These are phyloP conservation scores for Mycena capillaripes DNA, from an alignment of 768 basidiomycete species.

Conservation along the genomic window DNA sequence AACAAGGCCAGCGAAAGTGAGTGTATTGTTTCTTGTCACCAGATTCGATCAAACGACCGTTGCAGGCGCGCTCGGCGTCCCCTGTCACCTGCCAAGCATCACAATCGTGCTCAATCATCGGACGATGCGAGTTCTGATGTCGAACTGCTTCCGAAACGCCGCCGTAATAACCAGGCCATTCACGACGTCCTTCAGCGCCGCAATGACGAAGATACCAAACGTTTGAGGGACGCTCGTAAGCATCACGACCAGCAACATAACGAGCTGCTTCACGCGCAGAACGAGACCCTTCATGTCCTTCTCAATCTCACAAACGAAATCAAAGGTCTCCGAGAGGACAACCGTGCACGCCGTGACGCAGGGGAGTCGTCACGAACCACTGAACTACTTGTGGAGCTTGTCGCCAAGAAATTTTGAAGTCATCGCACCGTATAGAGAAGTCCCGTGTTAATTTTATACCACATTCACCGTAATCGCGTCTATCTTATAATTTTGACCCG, in stretches of 20 bases:
- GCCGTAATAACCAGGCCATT: background rate
- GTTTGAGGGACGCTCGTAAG: background rate
- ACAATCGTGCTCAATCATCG: background rate
- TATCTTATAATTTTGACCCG: background rate
- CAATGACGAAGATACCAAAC: background rate
- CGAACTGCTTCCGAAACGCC: background rate
- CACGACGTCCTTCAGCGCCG: background rate
- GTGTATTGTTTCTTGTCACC: too few relatives aligned
- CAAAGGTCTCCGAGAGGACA: background rate
- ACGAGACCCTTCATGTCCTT: background rate
- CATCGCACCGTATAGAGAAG: too few relatives aligned
- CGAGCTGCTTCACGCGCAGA: background rate
- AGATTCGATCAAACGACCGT: too few relatives aligned
- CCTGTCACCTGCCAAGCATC: too few relatives aligned
- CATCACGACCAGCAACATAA: background rate
- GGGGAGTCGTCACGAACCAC: background rate
- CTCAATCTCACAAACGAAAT: too few relatives aligned
- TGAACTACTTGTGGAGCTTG: background rate
- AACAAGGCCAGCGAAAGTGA: background rate
- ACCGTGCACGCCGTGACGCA: background rate
- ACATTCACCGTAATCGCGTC: background rate
- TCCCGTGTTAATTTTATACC: background rate
- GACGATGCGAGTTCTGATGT: background rate
- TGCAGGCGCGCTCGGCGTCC: too few relatives aligned
- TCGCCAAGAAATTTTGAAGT: background rate